These are phyloP conservation scores for Pleurotus djamor DNA, from an alignment of 768 basidiomycete genomes.

Conservation along the genomic window DNA sequence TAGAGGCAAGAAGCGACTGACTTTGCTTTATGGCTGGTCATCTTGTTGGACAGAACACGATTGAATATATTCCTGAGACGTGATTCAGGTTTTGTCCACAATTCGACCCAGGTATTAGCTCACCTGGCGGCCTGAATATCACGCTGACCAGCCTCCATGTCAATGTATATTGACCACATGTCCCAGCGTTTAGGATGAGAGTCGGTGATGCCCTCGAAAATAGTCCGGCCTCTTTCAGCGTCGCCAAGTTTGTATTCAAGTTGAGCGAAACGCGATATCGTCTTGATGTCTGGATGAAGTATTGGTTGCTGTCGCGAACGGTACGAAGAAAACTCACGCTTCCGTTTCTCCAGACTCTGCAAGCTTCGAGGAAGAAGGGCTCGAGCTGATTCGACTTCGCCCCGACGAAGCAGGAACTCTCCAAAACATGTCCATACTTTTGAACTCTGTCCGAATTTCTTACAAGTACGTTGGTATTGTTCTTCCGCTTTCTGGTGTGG, in stretches of 20 bases:
- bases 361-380: conserved; percentile 84
- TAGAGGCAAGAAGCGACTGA: conserved; percentile 32
- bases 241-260: conserved; percentile 95
- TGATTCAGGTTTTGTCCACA: not conserved
- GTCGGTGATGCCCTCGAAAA: conserved; percentile 96
- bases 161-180: conserved; percentile 94
- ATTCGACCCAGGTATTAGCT: conserved; percentile 12
- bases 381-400: conserved; percentile 76
- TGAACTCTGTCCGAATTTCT: conserved; percentile 92
- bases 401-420: conserved; percentile 76
- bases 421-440: conserved; percentile 93
- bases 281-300: conserved; percentile 77
- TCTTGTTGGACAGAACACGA: conserved; percentile 78
- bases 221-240: conserved; percentile 89
- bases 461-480: conserved; percentile 81
- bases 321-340: conserved; percentile 60
- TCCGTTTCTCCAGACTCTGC: conserved; percentile 89
- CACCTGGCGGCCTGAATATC: conserved; percentile 82
- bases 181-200: conserved; percentile 95
- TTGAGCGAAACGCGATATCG: conserved; percentile 92
- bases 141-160: conserved; percentile 84
- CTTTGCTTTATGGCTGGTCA: conserved; percentile 97
- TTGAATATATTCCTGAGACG: conserved; percentile 77
- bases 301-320: not conserved
- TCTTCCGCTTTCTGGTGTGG: conserved; percentile 83